Base-by-base conservation (phyloP, 192 early-diverging fungal genomes). In the Paraglomus occultum region DNA sequence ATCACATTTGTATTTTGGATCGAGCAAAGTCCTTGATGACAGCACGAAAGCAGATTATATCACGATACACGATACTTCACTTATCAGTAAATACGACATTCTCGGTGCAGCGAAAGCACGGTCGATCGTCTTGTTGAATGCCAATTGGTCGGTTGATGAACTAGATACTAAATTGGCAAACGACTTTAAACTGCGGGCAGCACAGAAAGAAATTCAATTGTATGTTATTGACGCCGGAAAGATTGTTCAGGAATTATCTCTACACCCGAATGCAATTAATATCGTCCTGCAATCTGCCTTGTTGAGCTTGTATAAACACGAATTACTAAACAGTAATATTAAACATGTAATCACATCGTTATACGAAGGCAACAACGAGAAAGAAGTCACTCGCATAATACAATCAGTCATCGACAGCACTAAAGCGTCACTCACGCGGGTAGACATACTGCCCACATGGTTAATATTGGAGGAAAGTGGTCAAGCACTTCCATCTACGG, bases 81-180 rank as follows among this genome's bases (percentile, higher is more conserved):
- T 92, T 38, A 71, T 87, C 58, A 71, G 78, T 31, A 79, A 80
- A 60, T 88, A 87, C 76, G 84, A 92, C 59, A 77, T 86, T 45
- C 80, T 89, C 4, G 71, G 70, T n/a, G 71, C 81, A 0, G 75
- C 88, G 43, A 77, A 77, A 51, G 55, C 72, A 14, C 79, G 79
- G 18, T 86, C 84, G 4, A 71, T 74, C 12, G 74, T 93, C 17
- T 46, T 93, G 15, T 50, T 94, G 31, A 90, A 93, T 71, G 81
- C 89, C 11, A 72, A 79, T 20, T 89, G 88, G 88, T 78, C 80
- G 10, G 79, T 80, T 23, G 89, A 85, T 46, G 91, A 93, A 22
- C 62, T 94, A 14, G 86, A 87, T 44, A 77, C 81, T 44, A 84
- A 88, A 55, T 73, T 93, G 31, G 81, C 92, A 1, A 83, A 79